phyloP scores from a whole-genome alignment of 768 basidiomycete genomes.

The Megacollybia marginata region DNA sequence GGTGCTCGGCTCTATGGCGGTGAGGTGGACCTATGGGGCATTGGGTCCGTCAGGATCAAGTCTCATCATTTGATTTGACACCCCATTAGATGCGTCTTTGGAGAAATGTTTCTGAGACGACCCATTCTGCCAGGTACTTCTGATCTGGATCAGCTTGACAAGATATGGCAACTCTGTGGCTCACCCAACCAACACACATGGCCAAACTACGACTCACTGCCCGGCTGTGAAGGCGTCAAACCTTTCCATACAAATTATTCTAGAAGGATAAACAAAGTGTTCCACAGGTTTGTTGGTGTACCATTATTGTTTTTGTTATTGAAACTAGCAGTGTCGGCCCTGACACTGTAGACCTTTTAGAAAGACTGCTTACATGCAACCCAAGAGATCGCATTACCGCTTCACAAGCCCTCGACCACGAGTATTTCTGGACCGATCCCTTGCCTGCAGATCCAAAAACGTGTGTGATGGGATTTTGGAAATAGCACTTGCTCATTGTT shows the following conservation, averaged over 20 bases:
- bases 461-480: slow-evolving; percentile 30
- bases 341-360: slow-evolving; percentile 76
- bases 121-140: slow-evolving; percentile 85
- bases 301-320: slow-evolving; percentile 5
- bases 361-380: slow-evolving; percentile 76
- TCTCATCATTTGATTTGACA: neutral
- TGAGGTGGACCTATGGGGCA: slow-evolving; percentile 96
- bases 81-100: slow-evolving; percentile 75
- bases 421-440: slow-evolving; percentile 92
- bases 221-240: slow-evolving; percentile 75
- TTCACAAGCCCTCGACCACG: slow-evolving; percentile 78
- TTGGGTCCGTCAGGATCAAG: slow-evolving; percentile 55
- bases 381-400: slow-evolving; percentile 83
- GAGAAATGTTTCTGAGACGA: slow-evolving; percentile 85
- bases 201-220: slow-evolving; percentile 69
- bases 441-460: slow-evolving; percentile 78
- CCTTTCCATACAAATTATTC: slow-evolving; percentile 43
- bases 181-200: slow-evolving; percentile 77
- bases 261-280: slow-evolving; percentile 49
- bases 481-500: neutral
- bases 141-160: slow-evolving; percentile 87
- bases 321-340: slow-evolving; percentile 33
- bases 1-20: slow-evolving; percentile 88
- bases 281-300: slow-evolving; percentile 45
- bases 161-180: slow-evolving; percentile 88